phyloP scores from a whole-genome alignment of 257 asterid genomes.

The Striga asiatica region DNA sequence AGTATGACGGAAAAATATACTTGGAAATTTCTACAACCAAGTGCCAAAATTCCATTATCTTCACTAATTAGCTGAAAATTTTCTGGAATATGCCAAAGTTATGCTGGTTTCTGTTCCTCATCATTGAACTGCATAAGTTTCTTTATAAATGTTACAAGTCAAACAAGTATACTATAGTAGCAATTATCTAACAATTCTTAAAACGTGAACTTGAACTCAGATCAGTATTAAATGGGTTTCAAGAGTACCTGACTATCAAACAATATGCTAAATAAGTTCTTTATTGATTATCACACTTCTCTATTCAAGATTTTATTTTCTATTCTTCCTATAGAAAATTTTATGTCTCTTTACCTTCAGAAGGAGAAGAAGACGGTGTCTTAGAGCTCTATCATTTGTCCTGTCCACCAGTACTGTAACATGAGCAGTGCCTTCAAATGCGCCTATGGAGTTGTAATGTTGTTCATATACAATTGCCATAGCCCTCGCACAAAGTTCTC shows the following conservation, averaged over 20 bases:
- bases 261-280: constrained; percentile 4
- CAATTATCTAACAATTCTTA: neutral
- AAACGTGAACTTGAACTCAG: neutral
- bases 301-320: neutral
- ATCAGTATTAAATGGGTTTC: constrained; percentile 1
- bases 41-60: no score
- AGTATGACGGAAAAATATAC: neutral
- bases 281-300: neutral
- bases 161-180: neutral
- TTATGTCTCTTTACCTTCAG: constrained; percentile 48
- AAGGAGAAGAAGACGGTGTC: constrained; percentile 98
- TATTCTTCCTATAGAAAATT: neutral
- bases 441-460: constrained; percentile 63
- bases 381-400: constrained; percentile 93
- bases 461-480: constrained; percentile 98
- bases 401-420: constrained; percentile 90
- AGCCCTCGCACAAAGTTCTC: constrained; percentile 99
- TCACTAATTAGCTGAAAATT: neutral
- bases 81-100: neutral
- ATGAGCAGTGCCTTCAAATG: constrained; percentile 97
- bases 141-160: neutral
- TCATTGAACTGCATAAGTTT: neutral
- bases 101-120: neutral
- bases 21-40: neutral
- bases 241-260: neutral